Evolutionary conservation across 345 rosid species (phyloP), one percentile per base, ranked within the genome.

Genomic region (Nasturtium officinale): DNA sequence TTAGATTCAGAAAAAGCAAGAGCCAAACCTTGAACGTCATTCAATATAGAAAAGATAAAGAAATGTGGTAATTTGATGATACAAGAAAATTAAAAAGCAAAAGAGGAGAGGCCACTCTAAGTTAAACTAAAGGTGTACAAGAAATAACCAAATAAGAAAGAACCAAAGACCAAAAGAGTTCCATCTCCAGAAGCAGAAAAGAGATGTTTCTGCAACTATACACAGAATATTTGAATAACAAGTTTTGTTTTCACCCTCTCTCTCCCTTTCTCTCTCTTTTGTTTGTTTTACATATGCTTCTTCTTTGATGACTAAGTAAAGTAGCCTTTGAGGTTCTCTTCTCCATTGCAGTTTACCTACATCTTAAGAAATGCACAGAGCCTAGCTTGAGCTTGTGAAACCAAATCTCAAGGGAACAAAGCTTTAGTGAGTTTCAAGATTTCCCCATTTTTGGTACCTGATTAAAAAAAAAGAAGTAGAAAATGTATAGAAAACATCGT

Each of bases 391-490:
- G 73, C 73, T 61, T 20, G 38, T 73, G 29, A 64, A 54, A 35
- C 58, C 64, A 9, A 29, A 12, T 45, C 69, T 61, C 74, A 43
- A 67, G 55, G 69, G 54, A 52, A 61, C 50, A 1, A 68, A 33
- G 51, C 65, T 69, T 54, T 30, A 17, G 9, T 12, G 58, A 43
- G 25, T 55, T 76, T 76, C 71, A 77, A 55, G 80, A 70, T 57
- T 77, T 77, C 2, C 76, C 76, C 72, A 77, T 64, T 70, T 77
- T 77, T 2, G 80, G 80, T 65, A 77, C 80, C 80, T 77, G 69
- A 42, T 29, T 0, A 5, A 9, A 33, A 33, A 45, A 21, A 16
- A n/a, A n/a, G n/a, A n/a, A n/a, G n/a, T n/a, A 64, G 28, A 20
- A 21, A 17, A 59, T 40, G 3, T 30, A 35, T 17, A 59, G 42